Evolutionary conservation across 345 rosid species (phyloP), one percentile per base, ranked within the genome.

Genomic region (Pugionium dolabratum): DNA sequence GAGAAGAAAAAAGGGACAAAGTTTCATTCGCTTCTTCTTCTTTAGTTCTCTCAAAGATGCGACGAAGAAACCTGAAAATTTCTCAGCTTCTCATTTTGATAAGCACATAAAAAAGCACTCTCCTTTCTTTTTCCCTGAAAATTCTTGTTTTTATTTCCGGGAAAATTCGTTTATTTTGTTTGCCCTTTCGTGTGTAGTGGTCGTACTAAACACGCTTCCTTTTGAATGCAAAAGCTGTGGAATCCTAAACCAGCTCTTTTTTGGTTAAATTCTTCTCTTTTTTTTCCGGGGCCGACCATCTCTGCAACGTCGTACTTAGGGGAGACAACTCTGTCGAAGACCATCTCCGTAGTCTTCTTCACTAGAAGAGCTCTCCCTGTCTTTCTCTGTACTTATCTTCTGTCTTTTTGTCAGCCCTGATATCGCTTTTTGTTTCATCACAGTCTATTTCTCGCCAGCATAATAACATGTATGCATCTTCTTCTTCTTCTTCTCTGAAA

Each of bases 161-260:
- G 64, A 55, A 71, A 71, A 71, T 62, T 63, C 63, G 56, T 63
- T 54, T 54, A 31, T 63, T 49, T 48, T 3, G 4, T 2, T 1
- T 44, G 18, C 9, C 3, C 32, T 41, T 39, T 40, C 40, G 46
- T 36, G 33, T 54, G 69, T 47, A 54, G 64, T 61, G 69, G 64
- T 53, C 77, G 73, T 74, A 61, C 73, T 67, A 67, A 67, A 67
- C 57, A 67, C 77, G 77, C 77, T 54, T 55, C 64, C 64, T 74
- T 56, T 57, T 52, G 69, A 54, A 4, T 37, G 63, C 47, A 53
- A 60, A 62, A 55, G 64, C 75, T 26, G 69, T 58, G 49, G 62
- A 65, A 52, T 72, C 76, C 57, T 71, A 26, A 64, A 64, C 1
- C 59, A 37, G 29, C 54, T 6, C 33, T 6, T 48, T 33, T 30